Base-by-base conservation (phyloP, 805 yeast genomes). In the Lachancea cidri region DNA sequence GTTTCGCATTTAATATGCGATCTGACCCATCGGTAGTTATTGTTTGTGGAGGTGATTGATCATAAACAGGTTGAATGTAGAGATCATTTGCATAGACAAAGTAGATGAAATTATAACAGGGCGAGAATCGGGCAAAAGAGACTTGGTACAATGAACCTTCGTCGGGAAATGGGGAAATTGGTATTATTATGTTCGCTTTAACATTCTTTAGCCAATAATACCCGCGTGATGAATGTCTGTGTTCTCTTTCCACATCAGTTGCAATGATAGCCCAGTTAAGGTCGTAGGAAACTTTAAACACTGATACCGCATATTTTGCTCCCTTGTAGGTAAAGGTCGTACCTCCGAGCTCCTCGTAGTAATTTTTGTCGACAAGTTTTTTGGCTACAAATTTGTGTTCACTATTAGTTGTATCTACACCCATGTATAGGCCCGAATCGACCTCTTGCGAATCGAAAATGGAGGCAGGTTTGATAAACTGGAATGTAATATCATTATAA, bases 141-240 rank as follows among this genome's bases (percentile, higher is more conserved):
- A 67, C 41, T 19, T 56, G 52, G 2, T 44, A 49, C 2, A 57
- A 56, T 3, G 52, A 53, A 1, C 47, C 53, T 1, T 43, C 49
- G 16, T 51, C 50, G 4, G 57, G 44, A 14, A 32, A 35, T 5
- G 57, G 55, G 2, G 53, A 41, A 4, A 70, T 48, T 9, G 69
- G 66, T 3, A 46, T 53, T 31, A 69, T 64, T 4, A 53, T 46
- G 11, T 60, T 60, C 0, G 68, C 47, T 0, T 50, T 62, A 6
- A 77, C 55, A 45, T 84, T 80, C 39, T 74, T 68, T 2, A 85
- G 35, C 82, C 86, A 86, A 62, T 76, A 83, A 17, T 64, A 50
- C 0, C 81, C 81, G 32, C 60, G 64, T 0, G 79, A 65, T 0
- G 95, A 86, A 56, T 86, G 87, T 48, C 96, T 72, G 73, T 80